Percentiles rank a stretch among this genome's conserved stretches.
Conservation (phyloP, 139 green algal species). For the Chloropicon primus region DNA sequence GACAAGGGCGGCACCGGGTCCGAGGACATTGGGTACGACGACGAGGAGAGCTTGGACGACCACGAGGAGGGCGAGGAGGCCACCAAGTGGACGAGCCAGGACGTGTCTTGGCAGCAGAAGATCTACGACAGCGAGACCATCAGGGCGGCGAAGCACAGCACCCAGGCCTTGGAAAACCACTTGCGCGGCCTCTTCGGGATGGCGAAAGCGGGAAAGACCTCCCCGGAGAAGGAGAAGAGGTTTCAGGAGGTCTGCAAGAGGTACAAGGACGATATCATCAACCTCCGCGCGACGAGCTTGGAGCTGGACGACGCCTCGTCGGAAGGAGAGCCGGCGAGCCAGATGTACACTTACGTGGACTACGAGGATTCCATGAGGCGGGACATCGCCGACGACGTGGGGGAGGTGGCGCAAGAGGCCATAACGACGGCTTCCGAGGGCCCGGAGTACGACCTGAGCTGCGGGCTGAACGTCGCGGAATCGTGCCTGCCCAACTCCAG, state of each 20-base stretch:
- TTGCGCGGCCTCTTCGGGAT: not conserved
- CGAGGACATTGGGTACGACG: not conserved
- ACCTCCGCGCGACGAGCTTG: not conserved
- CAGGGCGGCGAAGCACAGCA: not conserved
- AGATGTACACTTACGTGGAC: not conserved
- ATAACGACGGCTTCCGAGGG: not conserved
- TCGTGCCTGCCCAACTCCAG: not conserved
- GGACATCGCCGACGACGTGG: not conserved
- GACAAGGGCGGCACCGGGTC: not conserved
- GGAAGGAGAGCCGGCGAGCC: not conserved
- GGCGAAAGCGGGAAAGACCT: not conserved
- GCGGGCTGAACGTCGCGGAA: not conserved
- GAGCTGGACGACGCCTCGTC: not conserved
- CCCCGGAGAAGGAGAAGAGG: not conserved
- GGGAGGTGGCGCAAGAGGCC: not conserved
- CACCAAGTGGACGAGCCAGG: not conserved
- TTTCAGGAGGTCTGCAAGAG: not conserved
- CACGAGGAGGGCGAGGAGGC: not conserved
- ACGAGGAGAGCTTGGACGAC: not conserved
- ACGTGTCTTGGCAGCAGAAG: not conserved
- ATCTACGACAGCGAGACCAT: not conserved
- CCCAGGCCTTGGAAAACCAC: not conserved
- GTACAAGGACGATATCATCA: not conserved
- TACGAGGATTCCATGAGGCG: not conserved
- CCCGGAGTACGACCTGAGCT: not conserved